phyloP scores from a whole-genome alignment of 2,329 filamentous ascomycete genomes.

The Malbranchea zuffiana region DNA sequence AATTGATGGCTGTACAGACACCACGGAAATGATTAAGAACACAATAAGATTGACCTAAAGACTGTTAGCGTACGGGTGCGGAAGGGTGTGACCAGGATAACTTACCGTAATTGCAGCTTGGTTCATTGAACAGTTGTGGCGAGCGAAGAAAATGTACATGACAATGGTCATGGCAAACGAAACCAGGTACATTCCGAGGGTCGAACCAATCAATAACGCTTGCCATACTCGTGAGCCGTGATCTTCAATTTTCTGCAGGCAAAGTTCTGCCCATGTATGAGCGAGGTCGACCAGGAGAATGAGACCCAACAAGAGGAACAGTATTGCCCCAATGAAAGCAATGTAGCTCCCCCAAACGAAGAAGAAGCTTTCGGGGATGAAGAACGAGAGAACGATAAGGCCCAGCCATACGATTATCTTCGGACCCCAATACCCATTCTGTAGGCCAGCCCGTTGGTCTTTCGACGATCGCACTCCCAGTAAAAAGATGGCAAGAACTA shows the following conservation, averaged over 20 bases:
- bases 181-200: conserved; percentile 81
- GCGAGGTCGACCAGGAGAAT: conserved; percentile 90
- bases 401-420: conserved; percentile 84
- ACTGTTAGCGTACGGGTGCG: conserved; percentile 14
- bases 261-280: conserved; percentile 95
- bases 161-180: conserved; percentile 89
- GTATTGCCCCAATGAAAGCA: conserved; percentile 73
- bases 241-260: conserved; percentile 83
- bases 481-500: conserved; percentile 71
- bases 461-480: conserved; percentile 79
- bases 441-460: conserved; percentile 73
- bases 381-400: conserved; percentile 81
- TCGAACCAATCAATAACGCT: conserved; percentile 77
- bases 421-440: conserved; percentile 98
- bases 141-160: conserved; percentile 95
- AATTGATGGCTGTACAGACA: conserved; percentile 81
- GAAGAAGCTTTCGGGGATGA: conserved; percentile 93
- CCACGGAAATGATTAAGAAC: conserved; percentile 64
- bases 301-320: conserved; percentile 86
- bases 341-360: conserved; percentile 94
- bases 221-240: conserved; percentile 79
- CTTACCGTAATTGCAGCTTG: conserved; percentile 76
- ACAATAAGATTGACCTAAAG: conserved; percentile 67
- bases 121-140: conserved; percentile 79
- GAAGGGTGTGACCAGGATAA: conserved; percentile 5